A percentile compares a stretch with the other conserved stretches of the same genome.
Evolutionary conservation across 2,329 filamentous ascomycete genomes (phyloP).

Genomic region (Colletotrichum spaethianum): DNA sequence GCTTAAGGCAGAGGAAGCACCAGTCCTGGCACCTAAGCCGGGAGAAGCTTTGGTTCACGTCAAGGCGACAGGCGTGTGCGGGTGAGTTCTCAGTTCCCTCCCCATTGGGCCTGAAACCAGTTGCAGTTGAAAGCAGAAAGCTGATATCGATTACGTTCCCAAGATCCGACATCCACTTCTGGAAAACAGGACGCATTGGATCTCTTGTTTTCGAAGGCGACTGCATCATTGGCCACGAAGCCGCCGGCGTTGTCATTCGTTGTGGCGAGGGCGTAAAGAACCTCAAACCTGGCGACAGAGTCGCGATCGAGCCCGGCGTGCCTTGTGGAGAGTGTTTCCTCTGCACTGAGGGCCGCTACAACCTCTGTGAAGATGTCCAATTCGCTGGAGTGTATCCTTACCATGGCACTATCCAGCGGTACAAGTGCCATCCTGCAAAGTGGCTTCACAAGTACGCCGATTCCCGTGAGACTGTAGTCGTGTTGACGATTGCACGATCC

Average conservation of each 20-base stretch:
- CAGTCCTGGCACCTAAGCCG: constrained; percentile 66
- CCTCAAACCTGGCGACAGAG: constrained; percentile 72
- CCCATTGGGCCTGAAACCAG: not conserved
- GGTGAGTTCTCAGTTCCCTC: constrained; percentile 54
- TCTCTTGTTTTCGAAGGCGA: constrained; percentile 73
- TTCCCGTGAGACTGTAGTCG: not conserved
- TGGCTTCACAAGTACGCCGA: constrained; percentile 66
- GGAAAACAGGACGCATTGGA: constrained; percentile 76
- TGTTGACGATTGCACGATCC: too few species aligned
- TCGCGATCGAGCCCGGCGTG: constrained; percentile 77
- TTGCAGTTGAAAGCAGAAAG: not conserved
- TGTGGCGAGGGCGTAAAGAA: constrained; percentile 68
- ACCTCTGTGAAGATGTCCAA: constrained; percentile 73
- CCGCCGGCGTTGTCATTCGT: constrained; percentile 71
- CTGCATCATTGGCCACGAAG: constrained; percentile 77
- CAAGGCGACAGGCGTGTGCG: constrained; percentile 75
- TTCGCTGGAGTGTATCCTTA: constrained; percentile 75
- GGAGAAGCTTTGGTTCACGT: constrained; percentile 73
- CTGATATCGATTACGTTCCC: not conserved
- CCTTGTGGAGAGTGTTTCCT: constrained; percentile 74
- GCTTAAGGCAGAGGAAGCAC: constrained; percentile 69
- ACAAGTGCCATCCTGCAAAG: constrained; percentile 73
- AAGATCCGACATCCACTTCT: constrained; percentile 78
- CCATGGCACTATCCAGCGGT: constrained; percentile 72
- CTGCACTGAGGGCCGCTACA: constrained; percentile 73